phyloP scores from a whole-genome alignment of 768 basidiomycete species.

The Lactarius vividus region DNA sequence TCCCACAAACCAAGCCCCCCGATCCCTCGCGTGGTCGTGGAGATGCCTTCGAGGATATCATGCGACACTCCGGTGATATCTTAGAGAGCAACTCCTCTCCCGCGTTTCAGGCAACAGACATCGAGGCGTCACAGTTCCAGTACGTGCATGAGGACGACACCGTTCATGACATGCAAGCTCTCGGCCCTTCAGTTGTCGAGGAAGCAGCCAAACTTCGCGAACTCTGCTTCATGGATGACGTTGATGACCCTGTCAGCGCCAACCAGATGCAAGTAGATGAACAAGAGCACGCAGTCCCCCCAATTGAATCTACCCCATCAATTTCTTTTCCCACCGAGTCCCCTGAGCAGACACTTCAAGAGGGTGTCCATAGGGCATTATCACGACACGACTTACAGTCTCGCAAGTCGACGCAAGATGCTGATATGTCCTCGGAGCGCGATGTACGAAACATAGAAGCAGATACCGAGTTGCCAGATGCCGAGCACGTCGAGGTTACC shows the following conservation, averaged over 20 bases:
- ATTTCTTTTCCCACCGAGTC: conserved; percentile 33
- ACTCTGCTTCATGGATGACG: conserved; percentile 70
- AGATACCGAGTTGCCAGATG: conserved; percentile 30
- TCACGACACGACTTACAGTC: conserved; percentile 35
- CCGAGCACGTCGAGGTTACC: conserved; percentile 45
- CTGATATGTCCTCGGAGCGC: conserved; percentile 25
- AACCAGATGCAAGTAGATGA: conserved; percentile 53
- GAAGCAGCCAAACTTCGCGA: conserved; percentile 79
- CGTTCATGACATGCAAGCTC: conserved; percentile 78
- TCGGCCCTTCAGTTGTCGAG: conserved; percentile 84
- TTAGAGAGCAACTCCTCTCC: conserved; percentile 43
- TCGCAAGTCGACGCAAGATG: conserved; percentile 22
- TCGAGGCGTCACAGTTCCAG: conserved; percentile 59
- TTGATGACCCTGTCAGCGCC: conserved; percentile 34
- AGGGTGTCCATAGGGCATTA: conserved; percentile 48
- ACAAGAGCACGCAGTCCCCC: conserved; percentile 27
- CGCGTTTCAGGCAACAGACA: conserved; percentile 33
- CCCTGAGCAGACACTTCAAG: conserved; percentile 31
- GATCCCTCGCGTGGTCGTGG: conserved; percentile 76
- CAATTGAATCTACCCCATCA: conserved; percentile 20
- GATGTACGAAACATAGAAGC: conserved; percentile 30
- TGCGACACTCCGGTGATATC: conserved; percentile 82
- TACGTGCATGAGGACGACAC: conserved; percentile 70
- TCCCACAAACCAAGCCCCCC: conserved; percentile 31
- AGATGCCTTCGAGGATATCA: conserved; percentile 78